Percentiles rank a stretch among this genome's conserved stretches.
Evolutionary conservation across 1,284 basidiomycete genomes (phyloP).

Genomic region (Ganoderma resinaceum): DNA sequence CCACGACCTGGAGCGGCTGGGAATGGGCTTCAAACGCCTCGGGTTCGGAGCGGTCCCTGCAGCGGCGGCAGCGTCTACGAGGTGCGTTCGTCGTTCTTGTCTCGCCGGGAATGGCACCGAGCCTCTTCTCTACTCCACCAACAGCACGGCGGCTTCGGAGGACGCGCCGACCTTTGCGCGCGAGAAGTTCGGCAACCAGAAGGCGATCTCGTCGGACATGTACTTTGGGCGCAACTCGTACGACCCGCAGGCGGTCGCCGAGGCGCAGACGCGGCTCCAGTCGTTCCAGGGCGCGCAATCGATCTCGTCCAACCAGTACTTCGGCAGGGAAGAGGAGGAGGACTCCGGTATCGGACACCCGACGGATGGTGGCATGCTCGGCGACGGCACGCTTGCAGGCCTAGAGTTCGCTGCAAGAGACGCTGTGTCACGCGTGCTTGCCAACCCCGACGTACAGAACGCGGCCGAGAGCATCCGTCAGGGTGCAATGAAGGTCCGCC

Average conservation of each 20-base stretch:
- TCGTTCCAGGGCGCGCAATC: conserved; percentile 92
- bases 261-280: conserved; percentile 85
- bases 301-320: conserved; percentile 96
- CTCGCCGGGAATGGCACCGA: conserved; percentile 25
- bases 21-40: conserved; percentile 85
- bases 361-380: conserved; percentile 59
- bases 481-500: conserved; percentile 85
- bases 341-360: conserved; percentile 45
- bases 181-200: conserved; percentile 92
- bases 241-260: conserved; percentile 75
- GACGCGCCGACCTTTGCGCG: conserved; percentile 85
- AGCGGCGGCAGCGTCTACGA: conserved; percentile 56
- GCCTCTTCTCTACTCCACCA: neutral
- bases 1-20: conserved; percentile 67
- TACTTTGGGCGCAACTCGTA: conserved; percentile 94
- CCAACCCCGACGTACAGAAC: conserved; percentile 92
- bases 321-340: conserved; percentile 91
- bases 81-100: conserved; percentile 47
- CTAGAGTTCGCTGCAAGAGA: conserved; percentile 86
- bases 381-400: conserved; percentile 75
- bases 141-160: conserved; percentile 47
- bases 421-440: conserved; percentile 78
- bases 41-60: conserved; percentile 84
- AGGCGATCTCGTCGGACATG: conserved; percentile 97
- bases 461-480: conserved; percentile 83